Base-by-base conservation (phyloP, 2,329 filamentous ascomycete genomes). In the Endocalyx cinctus region DNA sequence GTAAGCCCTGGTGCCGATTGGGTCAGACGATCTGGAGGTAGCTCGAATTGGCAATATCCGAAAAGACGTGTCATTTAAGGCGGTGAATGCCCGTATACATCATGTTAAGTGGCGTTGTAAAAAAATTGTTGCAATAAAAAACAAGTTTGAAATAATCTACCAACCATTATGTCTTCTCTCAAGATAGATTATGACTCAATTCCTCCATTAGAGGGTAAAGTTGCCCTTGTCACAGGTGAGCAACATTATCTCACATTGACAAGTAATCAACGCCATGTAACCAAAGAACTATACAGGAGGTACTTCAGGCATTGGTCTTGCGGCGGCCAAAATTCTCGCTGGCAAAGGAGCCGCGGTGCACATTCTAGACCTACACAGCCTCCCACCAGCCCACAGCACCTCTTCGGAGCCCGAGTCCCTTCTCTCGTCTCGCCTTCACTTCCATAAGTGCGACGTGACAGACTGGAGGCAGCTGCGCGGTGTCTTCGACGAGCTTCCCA, bases 391-490 rank as follows among this genome's bases (percentile, higher is more conserved):
- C 12, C 14, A 17, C 16, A 18, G 12, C n/a, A 17, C 17, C 22
- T 15, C 12, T 14, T 12, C 18, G 20, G 20, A 11, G 5, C 17
- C 26, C 11, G 10, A 19, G 22, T 23, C 22, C n/a, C n/a, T n/a
- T n/a, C n/a, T n/a, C n/a, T n/a, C n/a, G 28, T 17, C 10, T 5
- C 11, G 18, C 25, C 8, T 31, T 17, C 29, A 34, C 19, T 42
- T 27, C 12, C 42, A 44, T 7, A 28, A 43, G 15, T 57, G 55
- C 30, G 44, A 60, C 38, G 39, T 54, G 14, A 31, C 46, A 3
- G 37, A 33, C 14, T 62, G 57, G 55, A 11, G 23, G 2, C 26
- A 42, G 5, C 50, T 59, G 6, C 20, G 30, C 2, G 30, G 25
- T 4, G 39, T 41, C 2, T 57, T 62, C 30, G 29, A 36, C 13